Evolutionary conservation across 257 asterid genomes (phyloP), one percentile per base, ranked within the genome.

Genomic region (Lithospermum erythrorhizon): DNA sequence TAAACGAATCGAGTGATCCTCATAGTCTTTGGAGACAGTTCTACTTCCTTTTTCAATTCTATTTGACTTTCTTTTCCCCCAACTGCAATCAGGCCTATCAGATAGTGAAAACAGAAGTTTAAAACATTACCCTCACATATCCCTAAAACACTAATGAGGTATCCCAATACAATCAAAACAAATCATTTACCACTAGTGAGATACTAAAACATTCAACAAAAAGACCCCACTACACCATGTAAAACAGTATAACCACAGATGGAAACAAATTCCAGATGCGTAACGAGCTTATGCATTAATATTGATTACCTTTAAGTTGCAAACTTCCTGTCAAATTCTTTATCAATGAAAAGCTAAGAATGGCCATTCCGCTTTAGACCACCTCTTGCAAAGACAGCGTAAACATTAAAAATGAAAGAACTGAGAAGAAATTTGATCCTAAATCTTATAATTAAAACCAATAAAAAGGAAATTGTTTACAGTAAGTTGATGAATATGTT

Each of bases 331-430:
- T 72, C 80, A 76, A 72, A 65, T 71, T 77, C 87, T 86, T 72
- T 83, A 6, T 75, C 83, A 76, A 76, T 78, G 87, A 80, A 73
- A 75, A 76, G 84, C 70, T 75, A 79, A 68, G 75, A 75, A 75
- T 65, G 75, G 66, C 79, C 74, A 76, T 78, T 79, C 87, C 74
- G 76, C 80, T 68, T 73, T 76, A 82, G 80, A 83, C 83, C 94
- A 72, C 70, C 83, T 82, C 97, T 83, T 84, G 97, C 97, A 86
- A 84, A 81, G 82, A 81, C 78, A 86, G 73, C 70, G 53, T 67
- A 75, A 79, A 73, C 66, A 79, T 75, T 72, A 82, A 86, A 76
- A 78, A 20, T 57, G 73, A 63, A 21, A 61, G 62, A 68, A 56
- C 67, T 52, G 62, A 62, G 41, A 61, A 72, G 18, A 62, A 69